Conservation (phyloP, 1,284 basidiomycete species). For the Rhodotorula sp. region DNA sequence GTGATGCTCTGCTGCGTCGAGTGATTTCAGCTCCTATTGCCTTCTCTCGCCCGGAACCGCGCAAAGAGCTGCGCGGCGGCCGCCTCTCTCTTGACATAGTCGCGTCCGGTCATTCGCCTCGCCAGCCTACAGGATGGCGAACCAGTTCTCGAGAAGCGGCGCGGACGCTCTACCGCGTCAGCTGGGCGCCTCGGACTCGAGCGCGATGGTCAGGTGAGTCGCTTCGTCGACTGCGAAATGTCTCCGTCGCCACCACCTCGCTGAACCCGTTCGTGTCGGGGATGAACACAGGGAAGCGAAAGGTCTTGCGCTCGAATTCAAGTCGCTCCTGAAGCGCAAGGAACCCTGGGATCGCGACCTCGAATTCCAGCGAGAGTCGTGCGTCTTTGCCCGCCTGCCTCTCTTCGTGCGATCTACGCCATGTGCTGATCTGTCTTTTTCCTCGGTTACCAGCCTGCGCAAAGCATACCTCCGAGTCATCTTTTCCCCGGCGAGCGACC, state of each 20-base stretch:
- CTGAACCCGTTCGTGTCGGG: neutral
- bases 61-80: too few relatives aligned
- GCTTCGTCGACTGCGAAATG: neutral
- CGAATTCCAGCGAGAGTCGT: slow-evolving; percentile 80
- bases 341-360: slow-evolving; percentile 79
- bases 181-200: neutral
- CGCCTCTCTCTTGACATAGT: too few relatives aligned
- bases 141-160: neutral
- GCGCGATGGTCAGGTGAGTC: slow-evolving; percentile 2
- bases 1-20: too few relatives aligned
- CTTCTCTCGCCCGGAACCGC: too few relatives aligned
- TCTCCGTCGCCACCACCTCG: neutral
- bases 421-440: slow-evolving; percentile 2
- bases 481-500: slow-evolving; percentile 52
- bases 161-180: neutral
- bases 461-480: slow-evolving; percentile 71
- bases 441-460: slow-evolving; percentile 59
- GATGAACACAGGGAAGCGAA: slow-evolving; percentile 44
- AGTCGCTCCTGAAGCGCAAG: slow-evolving; percentile 63
- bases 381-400: neutral
- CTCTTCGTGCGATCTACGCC: neutral
- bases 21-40: too few relatives aligned
- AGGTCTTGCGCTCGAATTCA: slow-evolving; percentile 44
- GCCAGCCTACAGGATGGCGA: too few relatives aligned
- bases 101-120: too few relatives aligned